Conservation (phyloP, 2,329 filamentous ascomycete species). For the Pestalotiopsis sp. region DNA sequence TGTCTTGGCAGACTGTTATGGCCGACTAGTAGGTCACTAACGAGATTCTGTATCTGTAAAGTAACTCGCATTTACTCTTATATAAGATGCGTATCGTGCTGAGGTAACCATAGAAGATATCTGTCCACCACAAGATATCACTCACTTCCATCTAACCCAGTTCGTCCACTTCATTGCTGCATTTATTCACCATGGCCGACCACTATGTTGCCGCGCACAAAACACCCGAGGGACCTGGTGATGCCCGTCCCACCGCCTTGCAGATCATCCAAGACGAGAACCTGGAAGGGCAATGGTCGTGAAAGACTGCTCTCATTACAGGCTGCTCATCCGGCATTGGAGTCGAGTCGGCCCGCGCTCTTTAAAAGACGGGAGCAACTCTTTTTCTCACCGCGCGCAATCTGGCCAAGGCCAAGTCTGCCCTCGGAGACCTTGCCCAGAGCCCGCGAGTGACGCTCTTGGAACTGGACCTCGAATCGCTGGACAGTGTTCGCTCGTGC, state of each 20-base stretch:
- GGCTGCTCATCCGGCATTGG: constrained; percentile 18
- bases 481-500: constrained; percentile 15
- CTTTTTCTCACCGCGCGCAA: constrained; percentile 19
- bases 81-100: too few species aligned
- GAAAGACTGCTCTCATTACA: constrained; percentile 16
- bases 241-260: constrained; percentile 20
- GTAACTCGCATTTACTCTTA: too few species aligned
- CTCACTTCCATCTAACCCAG: neutral
- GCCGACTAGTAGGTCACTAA: too few species aligned
- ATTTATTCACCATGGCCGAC: neutral
- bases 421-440: neutral
- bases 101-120: too few species aligned
- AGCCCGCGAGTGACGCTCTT: constrained; percentile 15
- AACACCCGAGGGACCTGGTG: constrained; percentile 16
- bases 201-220: constrained; percentile 16
- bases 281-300: neutral
- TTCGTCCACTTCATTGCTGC: neutral
- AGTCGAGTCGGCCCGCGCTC: constrained; percentile 15
- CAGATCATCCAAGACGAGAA: neutral
- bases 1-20: too few species aligned
- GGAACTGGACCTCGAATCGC: constrained; percentile 17
- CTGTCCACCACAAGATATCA: neutral
- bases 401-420: constrained; percentile 16
- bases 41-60: too few species aligned
- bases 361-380: constrained; percentile 16